Evolutionary conservation across 169 alveolate genomes (phyloP).

Genomic region (Plasmodium gonderi): DNA sequence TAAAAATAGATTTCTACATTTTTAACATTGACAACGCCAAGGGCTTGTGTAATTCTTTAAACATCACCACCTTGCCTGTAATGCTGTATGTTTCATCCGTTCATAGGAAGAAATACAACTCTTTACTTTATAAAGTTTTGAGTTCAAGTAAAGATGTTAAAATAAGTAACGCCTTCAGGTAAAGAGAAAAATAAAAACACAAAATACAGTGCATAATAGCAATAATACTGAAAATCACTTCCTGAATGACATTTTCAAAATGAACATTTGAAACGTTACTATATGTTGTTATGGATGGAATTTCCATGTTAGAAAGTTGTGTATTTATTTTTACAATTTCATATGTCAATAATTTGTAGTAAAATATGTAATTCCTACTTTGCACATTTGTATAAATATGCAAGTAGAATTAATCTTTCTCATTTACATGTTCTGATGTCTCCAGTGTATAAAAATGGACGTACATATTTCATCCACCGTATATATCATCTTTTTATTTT

Average conservation of each 20-base stretch:
- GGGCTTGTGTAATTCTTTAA: slow-evolving; percentile 41
- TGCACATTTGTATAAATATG: not conserved
- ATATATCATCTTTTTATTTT: not conserved
- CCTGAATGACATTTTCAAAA: no score
- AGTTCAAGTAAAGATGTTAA: slow-evolving; percentile 62
- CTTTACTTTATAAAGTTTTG: slow-evolving; percentile 32
- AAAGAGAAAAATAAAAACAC: not conserved
- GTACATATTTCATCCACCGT: no score
- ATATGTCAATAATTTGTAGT: not conserved
- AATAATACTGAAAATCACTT: not conserved
- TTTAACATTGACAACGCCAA: slow-evolving; percentile 61
- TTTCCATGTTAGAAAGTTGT: not conserved
- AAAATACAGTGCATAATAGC: not conserved
- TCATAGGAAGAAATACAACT: slow-evolving; percentile 58
- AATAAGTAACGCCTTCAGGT: slow-evolving; percentile 76
- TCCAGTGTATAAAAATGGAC: no score
- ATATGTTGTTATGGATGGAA: not conserved
- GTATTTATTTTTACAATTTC: not conserved
- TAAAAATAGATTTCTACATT: slow-evolving; percentile 57
- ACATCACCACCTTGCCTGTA: slow-evolving; percentile 41
- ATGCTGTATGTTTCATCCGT: slow-evolving; percentile 66
- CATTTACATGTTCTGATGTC: no score
- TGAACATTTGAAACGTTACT: not conserved
- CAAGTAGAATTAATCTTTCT: not conserved
- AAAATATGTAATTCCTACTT: not conserved